These are phyloP conservation scores for Aspergillus novoparasiticus DNA, from an alignment of 2,329 filamentous ascomycete species.

Conservation along the genomic window DNA sequence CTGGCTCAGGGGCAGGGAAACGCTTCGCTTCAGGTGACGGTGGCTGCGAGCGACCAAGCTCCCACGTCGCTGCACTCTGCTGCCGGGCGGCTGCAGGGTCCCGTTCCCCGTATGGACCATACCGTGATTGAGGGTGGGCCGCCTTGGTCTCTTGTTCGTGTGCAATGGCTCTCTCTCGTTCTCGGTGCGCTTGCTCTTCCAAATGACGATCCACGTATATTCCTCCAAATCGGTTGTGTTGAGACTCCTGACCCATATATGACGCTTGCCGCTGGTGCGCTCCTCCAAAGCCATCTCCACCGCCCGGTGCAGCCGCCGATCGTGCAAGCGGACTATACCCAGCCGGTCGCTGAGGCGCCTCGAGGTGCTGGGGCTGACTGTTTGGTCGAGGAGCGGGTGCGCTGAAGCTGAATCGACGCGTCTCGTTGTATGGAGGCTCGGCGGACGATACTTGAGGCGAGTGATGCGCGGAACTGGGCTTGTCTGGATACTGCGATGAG, in stretches of 20 bases:
- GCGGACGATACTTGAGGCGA: constrained; percentile 38
- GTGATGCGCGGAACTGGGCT: constrained; percentile 35
- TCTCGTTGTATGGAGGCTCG: constrained; percentile 37
- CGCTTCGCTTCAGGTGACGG: constrained; percentile 42
- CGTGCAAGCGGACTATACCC: constrained; percentile 41
- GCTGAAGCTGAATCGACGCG: constrained; percentile 47
- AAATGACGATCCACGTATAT: constrained; percentile 38
- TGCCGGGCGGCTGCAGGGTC: constrained; percentile 33
- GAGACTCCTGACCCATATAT: constrained; percentile 35
- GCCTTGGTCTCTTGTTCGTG: constrained; percentile 36
- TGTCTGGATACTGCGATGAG: constrained; percentile 39
- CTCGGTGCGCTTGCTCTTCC: constrained; percentile 39
- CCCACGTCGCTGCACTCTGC: constrained; percentile 35
- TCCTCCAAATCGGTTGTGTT: constrained; percentile 34
- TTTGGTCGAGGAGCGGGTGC: constrained; percentile 47
- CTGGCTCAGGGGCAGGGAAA: constrained; percentile 34
- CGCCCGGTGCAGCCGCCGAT: constrained; percentile 24
- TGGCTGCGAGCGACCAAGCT: constrained; percentile 40
- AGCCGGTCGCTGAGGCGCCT: constrained; percentile 33
- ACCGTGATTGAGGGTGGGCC: constrained; percentile 30
- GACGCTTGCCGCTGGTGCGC: constrained; percentile 29
- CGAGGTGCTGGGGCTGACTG: constrained; percentile 44
- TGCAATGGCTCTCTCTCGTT: constrained; percentile 32
- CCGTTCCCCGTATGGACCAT: constrained; percentile 36
- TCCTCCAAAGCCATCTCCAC: constrained; percentile 25